A percentile compares a stretch with the other conserved stretches of the same genome.
Evolutionary conservation across 2,329 filamentous ascomycete species (phyloP).

Genomic region (Clonostachys rhizophaga): DNA sequence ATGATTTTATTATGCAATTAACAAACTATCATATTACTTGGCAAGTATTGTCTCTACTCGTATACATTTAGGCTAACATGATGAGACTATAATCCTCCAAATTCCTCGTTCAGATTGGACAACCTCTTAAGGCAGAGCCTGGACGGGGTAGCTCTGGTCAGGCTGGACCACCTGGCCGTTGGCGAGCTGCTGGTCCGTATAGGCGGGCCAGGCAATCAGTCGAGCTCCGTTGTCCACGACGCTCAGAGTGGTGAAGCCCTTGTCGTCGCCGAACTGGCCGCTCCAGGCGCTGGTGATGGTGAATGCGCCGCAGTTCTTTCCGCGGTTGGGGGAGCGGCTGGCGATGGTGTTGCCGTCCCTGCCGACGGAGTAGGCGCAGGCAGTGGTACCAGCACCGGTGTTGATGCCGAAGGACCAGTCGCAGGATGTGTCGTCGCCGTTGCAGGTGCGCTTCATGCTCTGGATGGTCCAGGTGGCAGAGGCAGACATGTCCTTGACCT

Average conservation of each 20-base stretch:
- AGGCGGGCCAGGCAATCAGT: conserved; percentile 46
- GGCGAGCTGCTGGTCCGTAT: conserved; percentile 44
- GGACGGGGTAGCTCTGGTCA: conserved; percentile 35
- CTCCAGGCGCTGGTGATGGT: conserved; percentile 50
- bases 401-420: conserved; percentile 32
- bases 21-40: no score
- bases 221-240: conserved; percentile 36
- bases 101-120: no score
- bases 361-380: conserved; percentile 15
- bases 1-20: no score
- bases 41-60: no score
- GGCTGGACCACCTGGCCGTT: conserved; percentile 38
- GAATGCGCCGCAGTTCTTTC: conserved; percentile 39
- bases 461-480: conserved; percentile 33
- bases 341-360: conserved; percentile 24
- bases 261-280: conserved; percentile 44
- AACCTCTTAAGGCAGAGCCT: conserved; percentile 2
- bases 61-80: no score
- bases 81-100: no score
- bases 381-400: conserved; percentile 7
- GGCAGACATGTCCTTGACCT: conserved; percentile 26
- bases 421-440: conserved; percentile 20
- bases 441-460: conserved; percentile 24
- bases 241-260: conserved; percentile 49
- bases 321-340: conserved; percentile 24